Evolutionary conservation across 352 stramenopile species (phyloP).

Genomic region (Phytophthora agathidicida): DNA sequence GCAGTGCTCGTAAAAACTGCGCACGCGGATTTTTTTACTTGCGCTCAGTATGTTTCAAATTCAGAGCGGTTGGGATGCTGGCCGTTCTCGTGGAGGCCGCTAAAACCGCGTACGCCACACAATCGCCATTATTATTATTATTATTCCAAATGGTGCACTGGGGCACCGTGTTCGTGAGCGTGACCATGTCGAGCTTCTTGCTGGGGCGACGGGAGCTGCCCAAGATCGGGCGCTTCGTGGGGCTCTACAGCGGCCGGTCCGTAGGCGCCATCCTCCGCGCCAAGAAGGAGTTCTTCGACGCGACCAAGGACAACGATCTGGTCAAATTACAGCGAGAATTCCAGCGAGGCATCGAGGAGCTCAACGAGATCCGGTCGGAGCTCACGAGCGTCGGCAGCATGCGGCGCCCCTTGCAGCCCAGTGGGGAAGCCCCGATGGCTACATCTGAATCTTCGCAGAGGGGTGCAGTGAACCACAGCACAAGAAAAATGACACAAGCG

Average conservation of each 20-base stretch:
- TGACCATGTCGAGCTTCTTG: constrained; percentile 71
- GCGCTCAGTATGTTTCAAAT: no score
- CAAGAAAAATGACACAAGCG: not conserved
- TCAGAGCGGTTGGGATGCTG: no score
- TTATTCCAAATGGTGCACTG: constrained; percentile 61
- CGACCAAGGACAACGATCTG: constrained; percentile 79
- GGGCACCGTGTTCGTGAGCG: constrained; percentile 68
- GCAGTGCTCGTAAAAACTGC: no score
- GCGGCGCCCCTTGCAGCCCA: constrained; percentile 54
- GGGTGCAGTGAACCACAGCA: constrained; percentile 11
- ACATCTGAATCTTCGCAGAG: no score
- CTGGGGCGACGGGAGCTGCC: constrained; percentile 75
- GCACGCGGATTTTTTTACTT: no score
- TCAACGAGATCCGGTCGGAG: constrained; percentile 82
- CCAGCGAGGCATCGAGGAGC: constrained; percentile 76
- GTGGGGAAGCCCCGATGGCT: constrained; percentile 5
- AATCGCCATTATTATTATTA: not conserved
- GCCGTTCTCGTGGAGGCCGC: no score
- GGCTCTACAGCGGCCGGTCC: constrained; percentile 62
- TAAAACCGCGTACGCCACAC: constrained; percentile 18
- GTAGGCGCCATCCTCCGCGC: constrained; percentile 75
- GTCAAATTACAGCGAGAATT: constrained; percentile 83
- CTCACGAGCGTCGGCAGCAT: constrained; percentile 77
- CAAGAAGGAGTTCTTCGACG: constrained; percentile 88
- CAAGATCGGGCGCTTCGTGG: constrained; percentile 66